These are phyloP conservation scores for Ailanthus altissimus DNA, from an alignment of 345 rosid species.

Conservation along the genomic window DNA sequence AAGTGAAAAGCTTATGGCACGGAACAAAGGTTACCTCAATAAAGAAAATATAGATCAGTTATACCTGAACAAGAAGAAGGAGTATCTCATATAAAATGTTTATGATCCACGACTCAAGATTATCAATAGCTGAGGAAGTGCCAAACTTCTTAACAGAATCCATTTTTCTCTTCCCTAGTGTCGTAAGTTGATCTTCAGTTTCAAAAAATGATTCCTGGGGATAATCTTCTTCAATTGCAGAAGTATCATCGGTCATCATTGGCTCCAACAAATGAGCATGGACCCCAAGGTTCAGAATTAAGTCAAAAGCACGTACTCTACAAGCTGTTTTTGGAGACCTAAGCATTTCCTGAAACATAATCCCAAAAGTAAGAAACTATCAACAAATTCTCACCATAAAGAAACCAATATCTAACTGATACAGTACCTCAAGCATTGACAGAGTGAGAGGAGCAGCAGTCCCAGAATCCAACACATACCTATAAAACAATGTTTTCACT, in stretches of 20 bases:
- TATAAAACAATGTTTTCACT: conserved; percentile 35
- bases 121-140: conserved; percentile 64
- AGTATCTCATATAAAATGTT: conserved; percentile 86
- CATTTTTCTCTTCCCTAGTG: conserved; percentile 50
- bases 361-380: conserved; percentile 32
- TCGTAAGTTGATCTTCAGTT: conserved; percentile 50
- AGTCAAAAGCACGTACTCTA: conserved; percentile 90
- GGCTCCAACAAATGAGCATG: conserved; percentile 97
- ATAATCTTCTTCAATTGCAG: conserved; percentile 83
- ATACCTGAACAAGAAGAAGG: conserved; percentile 96
- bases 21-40: not conserved
- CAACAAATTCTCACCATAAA: conserved; percentile 16
- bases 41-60: conserved; percentile 7
- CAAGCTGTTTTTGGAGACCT: conserved; percentile 74
- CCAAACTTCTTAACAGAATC: conserved; percentile 54
- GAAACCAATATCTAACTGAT: conserved; percentile 25
- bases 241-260: conserved; percentile 57
- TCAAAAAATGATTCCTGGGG: conserved; percentile 69
- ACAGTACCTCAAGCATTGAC: conserved; percentile 89
- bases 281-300: conserved; percentile 94
- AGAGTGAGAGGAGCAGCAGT: conserved; percentile 97
- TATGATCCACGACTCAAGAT: conserved; percentile 89
- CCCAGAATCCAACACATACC: conserved; percentile 97
- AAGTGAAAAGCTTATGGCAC: not conserved
- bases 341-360: conserved; percentile 81